Evolutionary conservation across 2,329 filamentous ascomycete genomes (phyloP).

Genomic region (Ophiosphaerella narmari): DNA sequence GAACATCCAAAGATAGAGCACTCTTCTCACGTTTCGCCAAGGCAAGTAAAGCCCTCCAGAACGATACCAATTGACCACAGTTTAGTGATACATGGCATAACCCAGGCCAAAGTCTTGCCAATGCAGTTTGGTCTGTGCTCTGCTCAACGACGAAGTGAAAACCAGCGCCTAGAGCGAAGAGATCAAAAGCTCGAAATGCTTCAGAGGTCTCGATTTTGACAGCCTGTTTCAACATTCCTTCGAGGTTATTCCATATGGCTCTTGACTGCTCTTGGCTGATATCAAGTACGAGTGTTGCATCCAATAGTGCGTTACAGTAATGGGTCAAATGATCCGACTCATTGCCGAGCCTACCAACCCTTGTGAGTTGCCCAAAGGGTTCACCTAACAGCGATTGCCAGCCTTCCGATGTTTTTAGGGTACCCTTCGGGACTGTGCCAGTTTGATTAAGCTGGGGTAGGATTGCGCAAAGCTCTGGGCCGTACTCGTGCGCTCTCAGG

Average conservation of each 20-base stretch:
- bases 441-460: slow-evolving; percentile 36
- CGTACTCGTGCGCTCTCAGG: slow-evolving; percentile 40
- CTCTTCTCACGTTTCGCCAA: slow-evolving; percentile 68
- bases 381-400: slow-evolving; percentile 60
- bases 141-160: slow-evolving; percentile 72
- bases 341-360: slow-evolving; percentile 1
- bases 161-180: slow-evolving; percentile 75
- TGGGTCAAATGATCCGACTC: slow-evolving; percentile 19
- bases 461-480: slow-evolving; percentile 34
- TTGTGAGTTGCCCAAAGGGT: slow-evolving; percentile 65
- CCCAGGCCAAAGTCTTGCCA: slow-evolving; percentile 61
- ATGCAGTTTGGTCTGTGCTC: slow-evolving; percentile 59
- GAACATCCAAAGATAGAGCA: slow-evolving; percentile 55
- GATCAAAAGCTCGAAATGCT: slow-evolving; percentile 13
- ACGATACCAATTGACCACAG: slow-evolving; percentile 60
- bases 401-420: slow-evolving; percentile 27
- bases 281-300: slow-evolving; percentile 26
- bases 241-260: slow-evolving; percentile 27
- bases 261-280: slow-evolving; percentile 25
- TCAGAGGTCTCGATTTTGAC: slow-evolving; percentile 8
- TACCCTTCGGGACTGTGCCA: slow-evolving; percentile 19
- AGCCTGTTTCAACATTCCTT: slow-evolving; percentile 22
- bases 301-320: slow-evolving; percentile 38
- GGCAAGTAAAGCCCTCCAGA: slow-evolving; percentile 49
- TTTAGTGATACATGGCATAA: slow-evolving; percentile 68